A percentile compares a stretch with the other conserved stretches of the same genome.
These are phyloP conservation scores for Balakata baccata DNA, from an alignment of 345 rosid genomes.

Conservation along the genomic window DNA sequence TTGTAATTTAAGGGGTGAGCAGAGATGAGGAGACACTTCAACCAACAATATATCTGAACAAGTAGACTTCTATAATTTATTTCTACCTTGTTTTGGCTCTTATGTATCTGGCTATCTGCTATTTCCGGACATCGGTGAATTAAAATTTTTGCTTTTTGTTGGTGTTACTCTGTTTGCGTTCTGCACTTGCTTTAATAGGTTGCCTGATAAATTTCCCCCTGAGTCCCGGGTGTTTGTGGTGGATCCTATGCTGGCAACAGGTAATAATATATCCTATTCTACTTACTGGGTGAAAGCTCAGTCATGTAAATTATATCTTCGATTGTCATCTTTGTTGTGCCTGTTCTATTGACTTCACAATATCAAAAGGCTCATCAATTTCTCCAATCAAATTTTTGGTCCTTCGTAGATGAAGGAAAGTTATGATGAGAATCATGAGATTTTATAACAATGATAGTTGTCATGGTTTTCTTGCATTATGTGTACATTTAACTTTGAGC, in stretches of 20 bases:
- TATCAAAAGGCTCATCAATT: not conserved
- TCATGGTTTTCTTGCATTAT: not conserved
- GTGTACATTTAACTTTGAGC: not conserved
- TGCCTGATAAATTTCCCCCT: slow-evolving; percentile 68
- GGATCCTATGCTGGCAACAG: slow-evolving; percentile 91
- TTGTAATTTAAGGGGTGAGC: slow-evolving; percentile 50
- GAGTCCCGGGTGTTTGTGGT: slow-evolving; percentile 71
- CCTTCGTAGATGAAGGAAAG: not conserved
- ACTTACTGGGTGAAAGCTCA: not conserved
- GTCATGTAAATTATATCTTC: too few relatives aligned
- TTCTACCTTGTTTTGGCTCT: not conserved
- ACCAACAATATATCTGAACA: slow-evolving; percentile 79
- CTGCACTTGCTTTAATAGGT: slow-evolving; percentile 41
- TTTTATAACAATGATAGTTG: not conserved
- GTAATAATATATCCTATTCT: slow-evolving; percentile 30
- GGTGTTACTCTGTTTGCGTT: slow-evolving; percentile 2
- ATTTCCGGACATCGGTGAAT: not conserved
- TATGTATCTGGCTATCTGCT: not conserved
- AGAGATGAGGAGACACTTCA: slow-evolving; percentile 83
- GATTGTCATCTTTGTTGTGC: not conserved
- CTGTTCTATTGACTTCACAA: not conserved
- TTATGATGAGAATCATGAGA: not conserved
- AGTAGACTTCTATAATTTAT: slow-evolving; percentile 45
- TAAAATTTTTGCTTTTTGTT: not conserved
- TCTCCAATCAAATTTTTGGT: not conserved